Percentiles rank a stretch among this genome's conserved stretches.
Conservation (phyloP, 495 filamentous ascomycete genomes). For the Bacidia rubella region DNA sequence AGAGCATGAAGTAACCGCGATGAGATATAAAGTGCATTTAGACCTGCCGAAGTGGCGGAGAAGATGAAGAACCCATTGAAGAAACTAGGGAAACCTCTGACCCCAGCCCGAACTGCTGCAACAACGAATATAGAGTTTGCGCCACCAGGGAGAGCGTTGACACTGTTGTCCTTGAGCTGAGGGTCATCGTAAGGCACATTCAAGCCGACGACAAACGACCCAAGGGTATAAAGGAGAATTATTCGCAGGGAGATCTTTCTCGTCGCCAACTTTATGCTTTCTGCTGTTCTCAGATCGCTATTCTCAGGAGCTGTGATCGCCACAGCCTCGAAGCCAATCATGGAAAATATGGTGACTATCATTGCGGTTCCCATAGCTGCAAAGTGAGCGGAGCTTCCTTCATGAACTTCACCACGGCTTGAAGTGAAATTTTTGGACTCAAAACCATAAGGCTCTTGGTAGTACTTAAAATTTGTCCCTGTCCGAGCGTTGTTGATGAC, state of each 20-base stretch:
- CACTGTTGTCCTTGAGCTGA: slow-evolving; percentile 16
- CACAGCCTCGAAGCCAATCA: slow-evolving; percentile 38
- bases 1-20: slow-evolving; percentile 34
- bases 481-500: slow-evolving; percentile 16
- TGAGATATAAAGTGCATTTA: slow-evolving; percentile 34
- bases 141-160: slow-evolving; percentile 28
- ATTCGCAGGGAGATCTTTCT: slow-evolving; percentile 35
- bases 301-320: slow-evolving; percentile 35
- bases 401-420: slow-evolving; percentile 15
- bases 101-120: slow-evolving; percentile 29
- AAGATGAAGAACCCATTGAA: slow-evolving; percentile 39
- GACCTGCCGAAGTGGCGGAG: slow-evolving; percentile 32
- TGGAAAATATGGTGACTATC: slow-evolving; percentile 29
- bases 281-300: slow-evolving; percentile 28
- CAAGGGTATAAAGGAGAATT: slow-evolving; percentile 30
- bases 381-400: slow-evolving; percentile 20
- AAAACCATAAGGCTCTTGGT: slow-evolving; percentile 25
- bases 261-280: slow-evolving; percentile 38
- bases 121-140: slow-evolving; percentile 35
- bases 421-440: slow-evolving; percentile 18
- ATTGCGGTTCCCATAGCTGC: slow-evolving; percentile 30
- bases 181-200: slow-evolving; percentile 34
- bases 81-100: slow-evolving; percentile 28
- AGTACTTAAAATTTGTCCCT: slow-evolving; percentile 25
- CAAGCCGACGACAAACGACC: slow-evolving; percentile 29